These are phyloP conservation scores for Hyphopichia wangnamkhiaoensis DNA, from an alignment of 1,139 yeast species.

Conservation along the genomic window DNA sequence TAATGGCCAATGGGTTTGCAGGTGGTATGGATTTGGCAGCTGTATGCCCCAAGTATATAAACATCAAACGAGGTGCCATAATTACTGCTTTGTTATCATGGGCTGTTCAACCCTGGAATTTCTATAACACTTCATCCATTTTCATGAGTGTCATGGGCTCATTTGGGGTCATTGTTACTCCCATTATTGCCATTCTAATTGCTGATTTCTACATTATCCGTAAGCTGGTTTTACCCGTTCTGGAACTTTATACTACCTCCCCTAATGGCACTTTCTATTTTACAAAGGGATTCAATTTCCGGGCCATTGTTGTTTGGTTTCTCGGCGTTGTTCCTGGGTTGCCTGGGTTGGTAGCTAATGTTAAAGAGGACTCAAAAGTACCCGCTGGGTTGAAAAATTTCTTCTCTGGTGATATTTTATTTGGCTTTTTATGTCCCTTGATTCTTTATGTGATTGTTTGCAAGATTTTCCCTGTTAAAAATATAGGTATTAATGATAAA, in stretches of 20 bases:
- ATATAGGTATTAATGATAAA: constrained; percentile 31
- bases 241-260: constrained; percentile 14
- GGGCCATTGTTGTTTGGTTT: constrained; percentile 28
- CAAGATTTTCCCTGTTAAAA: constrained; percentile 34
- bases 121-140: constrained; percentile 17
- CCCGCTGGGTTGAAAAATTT: constrained; percentile 11
- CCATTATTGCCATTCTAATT: constrained; percentile 17
- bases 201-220: constrained; percentile 17
- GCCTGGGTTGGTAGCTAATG: constrained; percentile 14
- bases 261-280: constrained; percentile 18
- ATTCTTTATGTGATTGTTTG: constrained; percentile 34
- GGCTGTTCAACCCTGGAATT: constrained; percentile 22
- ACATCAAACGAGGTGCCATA: constrained; percentile 27
- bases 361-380: constrained; percentile 5
- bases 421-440: constrained; percentile 42
- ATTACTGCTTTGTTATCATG: constrained; percentile 19
- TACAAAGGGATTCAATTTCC: constrained; percentile 34
- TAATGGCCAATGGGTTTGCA: constrained; percentile 23
- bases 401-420: constrained; percentile 26
- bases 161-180: constrained; percentile 15
- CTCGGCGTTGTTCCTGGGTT: constrained; percentile 18
- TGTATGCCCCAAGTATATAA: constrained; percentile 28
- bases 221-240: constrained; percentile 11
- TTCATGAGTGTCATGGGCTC: constrained; percentile 15
- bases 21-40: constrained; percentile 34